Base-by-base conservation (phyloP, 306 rosid species). In the Oxytropis ochrocephala region DNA sequence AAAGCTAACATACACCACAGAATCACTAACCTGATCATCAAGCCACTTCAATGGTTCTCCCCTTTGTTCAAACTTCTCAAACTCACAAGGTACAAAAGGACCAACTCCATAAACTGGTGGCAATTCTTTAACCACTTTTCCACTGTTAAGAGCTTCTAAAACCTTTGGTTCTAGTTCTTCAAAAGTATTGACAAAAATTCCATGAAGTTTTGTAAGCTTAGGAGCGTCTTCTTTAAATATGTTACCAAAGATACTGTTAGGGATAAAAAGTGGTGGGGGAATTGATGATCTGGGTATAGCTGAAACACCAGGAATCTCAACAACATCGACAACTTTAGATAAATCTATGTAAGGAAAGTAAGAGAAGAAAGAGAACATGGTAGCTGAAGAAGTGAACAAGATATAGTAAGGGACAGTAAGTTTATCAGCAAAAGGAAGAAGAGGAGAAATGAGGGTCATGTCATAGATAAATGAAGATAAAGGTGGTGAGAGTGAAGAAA, bases 171-270 rank as follows among this genome's bases (percentile, higher is more conserved):
- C 91, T 0, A 86, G 44, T 1, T 46, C 79, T 8, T 74, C 80
- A 39, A 80, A 82, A 0, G 86, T 35, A 11, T 86, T 85, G 39
- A 88, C 38, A 12, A 88, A 44, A 61, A 86, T 44, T 69, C 91
- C 91, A 21, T 65, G n/a, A 1, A 78, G 8, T 5, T 70, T 68
- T 0, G 27, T 4, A 24, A 89, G 59, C 3, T 83, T 69, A 24
- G 35, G 55, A 44, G 76, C 42, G 24, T 79, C 88, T 33, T 59
- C 74, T 4, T 12, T 19, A 38, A 78, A 32, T 0, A 82, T 36
- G 0, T 56, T 64, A 7, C 48, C 27, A 33, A 74, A 80, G 16
- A 84, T 7, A 12, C 35, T 47, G 1, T 68, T 12, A 0, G 67
- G 51, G 7, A 36, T 21, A 0, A 73, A 77, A 48, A 89, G 82